Percentiles rank a stretch among this genome's conserved stretches.
These are phyloP conservation scores for Stagonosporopsis rhizophila DNA, from an alignment of 2,329 filamentous ascomycete species.

Conservation along the genomic window DNA sequence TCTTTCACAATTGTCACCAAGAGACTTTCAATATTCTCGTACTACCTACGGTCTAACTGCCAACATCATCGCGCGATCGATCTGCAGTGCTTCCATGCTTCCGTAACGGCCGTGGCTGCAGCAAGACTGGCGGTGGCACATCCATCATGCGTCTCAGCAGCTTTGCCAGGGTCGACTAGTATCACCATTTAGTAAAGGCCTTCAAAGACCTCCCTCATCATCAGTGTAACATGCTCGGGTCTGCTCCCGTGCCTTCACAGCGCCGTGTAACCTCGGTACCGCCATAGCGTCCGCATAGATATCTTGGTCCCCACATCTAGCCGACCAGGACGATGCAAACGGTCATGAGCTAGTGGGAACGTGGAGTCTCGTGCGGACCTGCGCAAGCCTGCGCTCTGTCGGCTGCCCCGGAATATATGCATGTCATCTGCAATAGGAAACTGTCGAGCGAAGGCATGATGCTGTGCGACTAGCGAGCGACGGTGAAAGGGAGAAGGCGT, in stretches of 20 bases:
- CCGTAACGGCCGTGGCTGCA: slow-evolving; percentile 1
- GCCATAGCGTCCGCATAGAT: slow-evolving; percentile 1
- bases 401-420: background rate
- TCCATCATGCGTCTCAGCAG: slow-evolving; percentile 8
- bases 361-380: slow-evolving; percentile 11
- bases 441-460: background rate
- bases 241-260: background rate
- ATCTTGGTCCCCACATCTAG: background rate
- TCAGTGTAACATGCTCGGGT: slow-evolving; percentile 10
- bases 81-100: background rate
- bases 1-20: background rate
- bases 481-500: background rate
- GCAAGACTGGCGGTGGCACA: background rate
- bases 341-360: slow-evolving; percentile 1
- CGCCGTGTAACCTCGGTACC: slow-evolving; percentile 12
- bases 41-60: background rate
- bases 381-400: background rate
- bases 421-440: slow-evolving; percentile 5
- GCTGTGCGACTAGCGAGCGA: slow-evolving; percentile 6
- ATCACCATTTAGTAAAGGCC: background rate
- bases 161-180: background rate
- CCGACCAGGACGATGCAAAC: slow-evolving; percentile 3
- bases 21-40: slow-evolving; percentile 1
- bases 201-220: slow-evolving; percentile 5
- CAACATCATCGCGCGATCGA: background rate